These are phyloP conservation scores for Chlamydomonas incerta DNA, from an alignment of 139 green algal genomes.

Conservation along the genomic window DNA sequence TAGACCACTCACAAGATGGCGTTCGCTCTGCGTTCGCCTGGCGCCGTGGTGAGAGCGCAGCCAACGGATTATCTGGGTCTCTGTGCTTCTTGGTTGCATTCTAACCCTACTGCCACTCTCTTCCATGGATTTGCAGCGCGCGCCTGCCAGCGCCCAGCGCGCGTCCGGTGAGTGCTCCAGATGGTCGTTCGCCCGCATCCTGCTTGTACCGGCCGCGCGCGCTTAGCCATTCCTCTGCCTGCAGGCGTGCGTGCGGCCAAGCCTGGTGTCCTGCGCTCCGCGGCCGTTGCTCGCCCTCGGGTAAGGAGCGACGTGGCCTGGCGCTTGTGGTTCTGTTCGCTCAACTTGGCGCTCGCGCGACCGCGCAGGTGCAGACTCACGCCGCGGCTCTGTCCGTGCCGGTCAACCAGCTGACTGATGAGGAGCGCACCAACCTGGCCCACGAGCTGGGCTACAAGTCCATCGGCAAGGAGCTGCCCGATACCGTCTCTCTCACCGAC, in stretches of 20 bases:
- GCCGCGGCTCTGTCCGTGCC: constrained; percentile 11
- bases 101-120: constrained; percentile 53
- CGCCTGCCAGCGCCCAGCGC: constrained; percentile 2
- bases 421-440: constrained; percentile 48
- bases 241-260: constrained; percentile 33
- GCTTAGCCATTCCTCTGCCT: background rate
- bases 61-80: too few species aligned
- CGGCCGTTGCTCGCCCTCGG: constrained; percentile 27
- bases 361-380: constrained; percentile 14
- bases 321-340: background rate
- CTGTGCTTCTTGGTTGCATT: background rate
- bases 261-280: constrained; percentile 20
- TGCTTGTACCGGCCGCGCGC: background rate
- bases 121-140: background rate
- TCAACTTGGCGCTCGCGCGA: background rate
- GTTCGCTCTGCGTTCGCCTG: too few species aligned
- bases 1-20: too few species aligned
- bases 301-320: background rate
- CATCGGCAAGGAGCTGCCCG: constrained; percentile 89
- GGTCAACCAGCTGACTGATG: constrained; percentile 51
- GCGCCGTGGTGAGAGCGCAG: too few species aligned
- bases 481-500: constrained; percentile 82
- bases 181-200: too few species aligned
- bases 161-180: constrained; percentile 2
- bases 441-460: constrained; percentile 82